These are phyloP conservation scores for Vitis cinerea DNA, from an alignment of 164 flowering plant species.

Conservation along the genomic window DNA sequence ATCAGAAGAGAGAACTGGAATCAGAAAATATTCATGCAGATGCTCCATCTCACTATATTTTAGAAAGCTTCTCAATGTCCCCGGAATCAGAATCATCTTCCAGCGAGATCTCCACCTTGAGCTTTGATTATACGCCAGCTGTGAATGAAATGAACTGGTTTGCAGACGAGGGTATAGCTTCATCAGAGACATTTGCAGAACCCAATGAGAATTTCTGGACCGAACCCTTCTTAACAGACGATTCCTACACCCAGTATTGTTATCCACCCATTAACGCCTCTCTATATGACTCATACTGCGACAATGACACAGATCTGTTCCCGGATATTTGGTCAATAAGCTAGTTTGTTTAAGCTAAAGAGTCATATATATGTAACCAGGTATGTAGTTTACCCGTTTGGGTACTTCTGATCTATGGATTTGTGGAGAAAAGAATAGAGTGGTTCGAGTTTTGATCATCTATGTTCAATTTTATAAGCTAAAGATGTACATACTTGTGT, in stretches of 20 bases:
- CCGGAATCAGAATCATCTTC: slow-evolving; percentile 8
- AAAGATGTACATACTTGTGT: too few relatives aligned
- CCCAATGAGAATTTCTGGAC: slow-evolving; percentile 25
- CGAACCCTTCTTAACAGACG: slow-evolving; percentile 25
- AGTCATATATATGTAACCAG: too few relatives aligned
- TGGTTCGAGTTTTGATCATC: too few relatives aligned
- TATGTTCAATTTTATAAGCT: too few relatives aligned
- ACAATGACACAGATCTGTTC: too few relatives aligned
- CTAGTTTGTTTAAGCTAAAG: too few relatives aligned
- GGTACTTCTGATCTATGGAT: too few relatives aligned
- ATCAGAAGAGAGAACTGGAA: not conserved
- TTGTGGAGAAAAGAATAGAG: too few relatives aligned
- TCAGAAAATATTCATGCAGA: not conserved
- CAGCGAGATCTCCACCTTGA: not conserved
- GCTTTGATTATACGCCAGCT: not conserved
- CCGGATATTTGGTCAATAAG: too few relatives aligned
- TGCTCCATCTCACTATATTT: not conserved
- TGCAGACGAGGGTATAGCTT: not conserved
- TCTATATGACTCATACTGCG: not conserved
- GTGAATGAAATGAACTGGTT: not conserved
- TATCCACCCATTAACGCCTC: not conserved
- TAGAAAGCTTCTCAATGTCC: slow-evolving; percentile 15
- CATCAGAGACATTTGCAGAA: not conserved
- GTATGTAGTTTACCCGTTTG: too few relatives aligned
- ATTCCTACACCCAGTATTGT: not conserved